Evolutionary conservation across 1,284 basidiomycete species (phyloP).

Genomic region (Rugiboletus extremiorientalis): DNA sequence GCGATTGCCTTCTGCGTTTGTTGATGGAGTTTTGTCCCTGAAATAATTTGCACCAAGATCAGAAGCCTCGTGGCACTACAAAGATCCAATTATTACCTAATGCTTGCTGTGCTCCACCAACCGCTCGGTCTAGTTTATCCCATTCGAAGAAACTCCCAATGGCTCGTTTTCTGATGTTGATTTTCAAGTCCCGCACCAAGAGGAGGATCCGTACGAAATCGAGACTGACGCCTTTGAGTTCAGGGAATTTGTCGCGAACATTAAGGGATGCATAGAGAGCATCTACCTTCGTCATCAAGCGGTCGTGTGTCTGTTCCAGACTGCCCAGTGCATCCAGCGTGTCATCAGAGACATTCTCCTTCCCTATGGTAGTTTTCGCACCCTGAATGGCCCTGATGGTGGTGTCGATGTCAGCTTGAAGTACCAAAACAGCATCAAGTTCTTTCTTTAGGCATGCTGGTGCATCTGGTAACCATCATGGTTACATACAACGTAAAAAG

Average conservation of each 20-base stretch:
- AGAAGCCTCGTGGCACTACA: too few relatives aligned
- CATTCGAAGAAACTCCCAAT: conserved; percentile 40
- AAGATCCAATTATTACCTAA: neutral
- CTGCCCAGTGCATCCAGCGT: neutral
- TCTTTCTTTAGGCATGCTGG: conserved; percentile 35
- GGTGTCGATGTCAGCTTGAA: conserved; percentile 31
- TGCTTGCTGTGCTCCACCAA: conserved; percentile 20
- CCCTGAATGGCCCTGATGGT: conserved; percentile 12
- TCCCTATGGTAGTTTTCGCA: conserved; percentile 8
- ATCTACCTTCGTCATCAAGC: conserved; percentile 27
- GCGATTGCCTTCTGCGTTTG: too few relatives aligned
- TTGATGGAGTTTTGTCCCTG: too few relatives aligned
- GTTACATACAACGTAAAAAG: neutral
- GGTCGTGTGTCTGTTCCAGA: neutral
- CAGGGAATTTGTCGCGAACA: conserved; percentile 33
- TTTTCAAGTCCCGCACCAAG: conserved; percentile 38
- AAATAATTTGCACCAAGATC: too few relatives aligned
- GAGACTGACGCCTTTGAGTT: conserved; percentile 28
- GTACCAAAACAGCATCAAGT: conserved; percentile 23
- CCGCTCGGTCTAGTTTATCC: conserved; percentile 38
- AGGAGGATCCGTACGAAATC: conserved; percentile 36
- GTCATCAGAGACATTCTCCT: neutral
- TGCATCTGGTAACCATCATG: conserved; percentile 30
- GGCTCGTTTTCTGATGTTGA: conserved; percentile 37
- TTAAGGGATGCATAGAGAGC: conserved; percentile 37